Evolutionary conservation across 495 filamentous ascomycete species (phyloP), one percentile per base, ranked within the genome.

Genomic region (Hypoxylon trugodes): DNA sequence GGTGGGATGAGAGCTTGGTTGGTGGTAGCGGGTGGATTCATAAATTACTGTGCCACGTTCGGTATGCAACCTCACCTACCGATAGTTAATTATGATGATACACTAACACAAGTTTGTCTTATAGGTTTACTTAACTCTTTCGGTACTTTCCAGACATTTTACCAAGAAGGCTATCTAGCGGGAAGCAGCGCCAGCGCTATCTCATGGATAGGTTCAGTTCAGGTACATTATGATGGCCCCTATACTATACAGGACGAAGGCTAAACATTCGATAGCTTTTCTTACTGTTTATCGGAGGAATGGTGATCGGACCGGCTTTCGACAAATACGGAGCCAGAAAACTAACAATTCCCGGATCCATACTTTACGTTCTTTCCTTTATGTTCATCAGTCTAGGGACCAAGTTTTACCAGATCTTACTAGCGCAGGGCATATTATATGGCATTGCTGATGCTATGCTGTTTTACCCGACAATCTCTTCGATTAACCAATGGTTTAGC

Each of bases 121-220:
- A n/a, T n/a, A n/a, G 45, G 45, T 1, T 10, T 48, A 30, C 45
- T 48, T 9, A 48, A 48, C 6, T 25, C 26, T 16, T 48, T 48
- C 28, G 45, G 45, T 48, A 28, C 45, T 22, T 48, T 48, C 16
- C 45, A 48, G 26, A 48, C 45, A 10, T 48, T 19, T 28, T 48
- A 48, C 9, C 26, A 48, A 33, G 45, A 48, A 8, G 18, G 15
- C 12, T 33, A 32, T 15, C 45, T 48, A 25, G 33, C 26, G 3
- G n/a, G 33, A 6, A 28, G 33, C 26, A 32, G 26, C 9, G 26
- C 45, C 13, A 32, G 26, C 5, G 45, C 45, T 22, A 48, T 48
- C 8, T 48, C 45, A 48, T 48, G 45, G 45, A 48, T 48, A 25
- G 45, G 45, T 33, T 48, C 45, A 7, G 45, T 48, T n/a, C 45